Evolutionary conservation across 805 yeast genomes (phyloP).

Genomic region (Teunomyces funiuensis): DNA sequence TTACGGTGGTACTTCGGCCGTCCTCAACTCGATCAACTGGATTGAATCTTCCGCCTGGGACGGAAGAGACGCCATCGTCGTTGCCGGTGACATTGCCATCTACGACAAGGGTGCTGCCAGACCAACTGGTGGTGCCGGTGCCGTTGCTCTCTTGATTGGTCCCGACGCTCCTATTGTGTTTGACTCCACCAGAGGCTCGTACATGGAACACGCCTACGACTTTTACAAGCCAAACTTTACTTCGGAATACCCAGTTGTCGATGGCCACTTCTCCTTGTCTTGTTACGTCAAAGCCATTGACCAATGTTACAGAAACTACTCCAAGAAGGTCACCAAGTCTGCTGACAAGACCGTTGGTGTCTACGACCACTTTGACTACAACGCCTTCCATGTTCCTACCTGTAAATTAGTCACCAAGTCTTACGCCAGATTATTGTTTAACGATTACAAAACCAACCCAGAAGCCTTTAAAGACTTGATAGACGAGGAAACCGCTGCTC

Average conservation of each 20-base stretch:
- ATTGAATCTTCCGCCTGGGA: conserved; percentile 96
- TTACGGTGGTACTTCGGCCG: conserved; percentile 97
- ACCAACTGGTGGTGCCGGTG: conserved; percentile 99
- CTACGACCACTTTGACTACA: conserved; percentile 75
- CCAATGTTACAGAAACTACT: conserved; percentile 77
- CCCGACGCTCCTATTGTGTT: conserved; percentile 97
- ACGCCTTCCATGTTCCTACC: conserved; percentile 97
- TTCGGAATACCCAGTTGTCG: conserved; percentile 94
- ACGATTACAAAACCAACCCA: conserved; percentile 79
- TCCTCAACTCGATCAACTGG: conserved; percentile 94
- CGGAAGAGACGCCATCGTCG: conserved; percentile 96
- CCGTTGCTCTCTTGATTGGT: conserved; percentile 91
- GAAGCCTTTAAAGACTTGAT: conserved; percentile 45
- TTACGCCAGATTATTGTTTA: conserved; percentile 86
- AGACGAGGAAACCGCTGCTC: conserved; percentile 52
- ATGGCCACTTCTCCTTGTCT: conserved; percentile 91
- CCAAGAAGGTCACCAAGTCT: conserved; percentile 61
- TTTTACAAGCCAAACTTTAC: conserved; percentile 98
- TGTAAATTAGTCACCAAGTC: conserved; percentile 94
- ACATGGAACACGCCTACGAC: conserved; percentile 96
- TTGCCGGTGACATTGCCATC: conserved; percentile 96
- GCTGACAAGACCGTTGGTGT: conserved; percentile 58
- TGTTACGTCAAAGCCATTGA: conserved; percentile 96
- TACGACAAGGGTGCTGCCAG: conserved; percentile 97
- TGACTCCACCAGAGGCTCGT: conserved; percentile 85